A percentile compares a stretch with the other conserved stretches of the same genome.
These are phyloP conservation scores for Metschnikowia santaceciliae DNA, from an alignment of 805 yeast species.

Conservation along the genomic window DNA sequence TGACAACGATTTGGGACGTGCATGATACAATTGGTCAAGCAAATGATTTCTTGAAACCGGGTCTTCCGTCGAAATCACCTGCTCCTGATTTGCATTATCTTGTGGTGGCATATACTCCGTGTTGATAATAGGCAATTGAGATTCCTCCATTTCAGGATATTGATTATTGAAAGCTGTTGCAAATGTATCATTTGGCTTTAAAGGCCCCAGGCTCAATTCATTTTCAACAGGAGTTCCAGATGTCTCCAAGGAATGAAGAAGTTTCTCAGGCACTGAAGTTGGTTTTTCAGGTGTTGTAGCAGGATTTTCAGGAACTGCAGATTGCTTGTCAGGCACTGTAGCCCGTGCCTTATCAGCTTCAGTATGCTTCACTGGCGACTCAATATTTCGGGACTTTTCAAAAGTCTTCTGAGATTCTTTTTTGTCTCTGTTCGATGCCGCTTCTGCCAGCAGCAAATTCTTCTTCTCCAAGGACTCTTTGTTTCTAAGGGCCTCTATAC, in stretches of 20 bases:
- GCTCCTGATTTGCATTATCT: not conserved
- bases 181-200: not conserved
- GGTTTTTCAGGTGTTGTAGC: not conserved
- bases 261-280: not conserved
- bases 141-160: not conserved
- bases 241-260: not conserved
- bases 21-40: slow-evolving; percentile 33
- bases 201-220: not conserved
- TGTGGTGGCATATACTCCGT: not conserved
- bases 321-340: not conserved
- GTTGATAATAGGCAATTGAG: not conserved
- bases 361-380: not conserved
- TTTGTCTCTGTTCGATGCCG: slow-evolving; percentile 9
- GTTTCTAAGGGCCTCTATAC: slow-evolving; percentile 29
- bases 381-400: not conserved
- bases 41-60: slow-evolving; percentile 21
- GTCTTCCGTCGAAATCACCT: not conserved
- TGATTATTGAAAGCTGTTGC: not conserved
- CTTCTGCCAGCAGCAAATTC: slow-evolving; percentile 21
- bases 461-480: slow-evolving; percentile 18
- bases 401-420: not conserved
- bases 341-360: too few relatives aligned
- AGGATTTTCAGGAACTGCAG: not conserved
- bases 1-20: slow-evolving; percentile 24
- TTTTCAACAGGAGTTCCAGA: not conserved